Conservation (phyloP, 768 basidiomycete genomes). For the Fomitopsis serialis region DNA sequence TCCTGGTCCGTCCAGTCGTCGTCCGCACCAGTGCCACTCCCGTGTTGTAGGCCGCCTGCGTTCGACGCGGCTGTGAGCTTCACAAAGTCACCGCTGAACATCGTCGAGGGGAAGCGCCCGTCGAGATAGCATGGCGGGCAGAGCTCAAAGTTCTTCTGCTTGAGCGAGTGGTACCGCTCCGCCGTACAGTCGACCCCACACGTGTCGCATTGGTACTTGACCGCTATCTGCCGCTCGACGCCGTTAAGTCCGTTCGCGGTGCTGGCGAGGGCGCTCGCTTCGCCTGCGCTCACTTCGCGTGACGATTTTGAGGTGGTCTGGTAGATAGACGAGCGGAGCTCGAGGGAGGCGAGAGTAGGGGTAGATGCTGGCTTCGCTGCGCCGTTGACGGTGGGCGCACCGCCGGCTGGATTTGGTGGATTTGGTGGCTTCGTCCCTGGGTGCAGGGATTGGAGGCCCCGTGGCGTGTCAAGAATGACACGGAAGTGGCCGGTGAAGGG, state of each 20-base stretch:
- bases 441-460: conserved; percentile 91
- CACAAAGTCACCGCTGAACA: conserved; percentile 98
- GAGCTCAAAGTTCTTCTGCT: conserved; percentile 86
- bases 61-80: conserved; percentile 51
- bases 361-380: conserved; percentile 33
- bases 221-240: conserved; percentile 32
- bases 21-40: conserved; percentile 39
- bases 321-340: conserved; percentile 84
- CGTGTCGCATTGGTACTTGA: conserved; percentile 80
- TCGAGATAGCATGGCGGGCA: conserved; percentile 93
- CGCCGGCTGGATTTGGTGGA: conserved; percentile 28
- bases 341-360: conserved; percentile 66
- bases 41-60: conserved; percentile 28
- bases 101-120: conserved; percentile 91
- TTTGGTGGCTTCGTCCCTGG: conserved; percentile 59
- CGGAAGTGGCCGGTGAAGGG: conserved; percentile 99
- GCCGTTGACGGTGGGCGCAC: conserved; percentile 43
- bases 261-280: conserved; percentile 63
- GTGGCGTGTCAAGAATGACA: conserved; percentile 93
- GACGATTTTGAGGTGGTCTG: conserved; percentile 85
- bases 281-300: conserved; percentile 56
- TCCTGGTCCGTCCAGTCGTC: conserved; percentile 91
- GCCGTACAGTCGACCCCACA: conserved; percentile 92
- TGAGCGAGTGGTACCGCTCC: conserved; percentile 87
- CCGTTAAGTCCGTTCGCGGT: conserved; percentile 42